These are phyloP conservation scores for Volvox reticuliferus DNA, from an alignment of 139 green algal species.

Conservation along the genomic window DNA sequence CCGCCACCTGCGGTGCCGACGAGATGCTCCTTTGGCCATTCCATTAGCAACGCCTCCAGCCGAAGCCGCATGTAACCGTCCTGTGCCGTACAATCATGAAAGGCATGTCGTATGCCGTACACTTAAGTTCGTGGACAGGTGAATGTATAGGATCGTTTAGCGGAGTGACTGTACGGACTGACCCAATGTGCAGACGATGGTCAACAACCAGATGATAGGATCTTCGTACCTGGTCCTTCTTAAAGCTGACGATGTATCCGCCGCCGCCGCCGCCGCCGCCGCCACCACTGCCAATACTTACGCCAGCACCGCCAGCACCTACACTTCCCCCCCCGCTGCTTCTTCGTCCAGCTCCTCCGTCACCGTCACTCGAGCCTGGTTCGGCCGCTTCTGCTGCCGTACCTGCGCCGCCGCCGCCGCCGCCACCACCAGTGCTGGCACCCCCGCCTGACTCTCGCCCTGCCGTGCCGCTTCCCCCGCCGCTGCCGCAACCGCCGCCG, in stretches of 20 bases:
- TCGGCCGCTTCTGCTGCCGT: not conserved
- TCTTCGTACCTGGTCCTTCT: constrained; percentile 35
- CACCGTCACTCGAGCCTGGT: not conserved
- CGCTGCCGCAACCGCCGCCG: not conserved
- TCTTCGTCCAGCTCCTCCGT: not conserved
- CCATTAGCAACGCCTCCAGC: constrained; percentile 23
- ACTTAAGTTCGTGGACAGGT: too few species aligned
- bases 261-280: not conserved
- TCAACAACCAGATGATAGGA: not conserved
- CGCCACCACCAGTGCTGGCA: not conserved
- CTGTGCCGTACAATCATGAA: not conserved
- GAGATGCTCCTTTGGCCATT: constrained; percentile 12
- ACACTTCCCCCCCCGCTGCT: not conserved
- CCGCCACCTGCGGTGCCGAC: not conserved
- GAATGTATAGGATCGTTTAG: too few species aligned
- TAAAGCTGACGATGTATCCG: constrained; percentile 40
- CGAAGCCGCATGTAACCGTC: constrained; percentile 40
- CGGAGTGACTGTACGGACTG: too few species aligned
- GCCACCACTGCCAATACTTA: not conserved
- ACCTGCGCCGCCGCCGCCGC: not conserved
- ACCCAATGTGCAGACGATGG: not conserved
- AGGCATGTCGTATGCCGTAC: too few species aligned
- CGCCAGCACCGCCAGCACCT: not conserved
- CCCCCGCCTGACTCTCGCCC: not conserved
- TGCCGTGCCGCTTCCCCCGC: not conserved